phyloP scores from a whole-genome alignment of 805 yeast genomes.

The Candida taoyuanica region DNA sequence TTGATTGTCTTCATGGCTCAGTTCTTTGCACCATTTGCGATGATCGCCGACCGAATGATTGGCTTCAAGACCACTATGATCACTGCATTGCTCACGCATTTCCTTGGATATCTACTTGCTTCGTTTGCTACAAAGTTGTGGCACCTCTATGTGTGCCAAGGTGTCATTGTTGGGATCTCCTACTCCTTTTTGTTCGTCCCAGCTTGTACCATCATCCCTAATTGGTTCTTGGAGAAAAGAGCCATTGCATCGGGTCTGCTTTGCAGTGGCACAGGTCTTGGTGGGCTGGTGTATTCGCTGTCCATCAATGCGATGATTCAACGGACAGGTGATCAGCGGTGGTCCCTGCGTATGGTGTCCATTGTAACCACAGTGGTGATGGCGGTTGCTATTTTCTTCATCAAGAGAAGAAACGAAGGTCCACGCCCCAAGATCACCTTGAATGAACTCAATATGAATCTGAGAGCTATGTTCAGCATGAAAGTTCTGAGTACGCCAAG shows the following conservation, averaged over 20 bases:
- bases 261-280: constrained; percentile 47
- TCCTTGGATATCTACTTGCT: constrained; percentile 54
- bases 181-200: constrained; percentile 54
- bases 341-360: constrained; percentile 46
- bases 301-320: constrained; percentile 39
- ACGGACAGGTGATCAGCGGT: constrained; percentile 37
- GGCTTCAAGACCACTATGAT: constrained; percentile 45
- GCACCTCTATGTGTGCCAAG: constrained; percentile 67
- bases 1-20: constrained; percentile 52
- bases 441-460: constrained; percentile 6
- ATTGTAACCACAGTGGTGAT: constrained; percentile 33
- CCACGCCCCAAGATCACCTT: constrained; percentile 4
- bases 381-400: constrained; percentile 35
- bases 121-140: constrained; percentile 53
- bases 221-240: constrained; percentile 62
- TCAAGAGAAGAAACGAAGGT: constrained; percentile 28
- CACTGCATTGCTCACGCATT: constrained; percentile 46
- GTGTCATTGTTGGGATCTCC: constrained; percentile 51
- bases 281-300: constrained; percentile 43
- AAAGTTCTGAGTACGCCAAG: constrained; percentile 27
- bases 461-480: constrained; percentile 28
- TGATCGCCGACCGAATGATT: constrained; percentile 40
- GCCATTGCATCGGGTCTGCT: constrained; percentile 48
- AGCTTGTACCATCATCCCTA: constrained; percentile 55
- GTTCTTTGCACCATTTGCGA: constrained; percentile 51